Evolutionary conservation across 495 filamentous ascomycete species (phyloP).

Genomic region (Ascodesmis nigricans): DNA sequence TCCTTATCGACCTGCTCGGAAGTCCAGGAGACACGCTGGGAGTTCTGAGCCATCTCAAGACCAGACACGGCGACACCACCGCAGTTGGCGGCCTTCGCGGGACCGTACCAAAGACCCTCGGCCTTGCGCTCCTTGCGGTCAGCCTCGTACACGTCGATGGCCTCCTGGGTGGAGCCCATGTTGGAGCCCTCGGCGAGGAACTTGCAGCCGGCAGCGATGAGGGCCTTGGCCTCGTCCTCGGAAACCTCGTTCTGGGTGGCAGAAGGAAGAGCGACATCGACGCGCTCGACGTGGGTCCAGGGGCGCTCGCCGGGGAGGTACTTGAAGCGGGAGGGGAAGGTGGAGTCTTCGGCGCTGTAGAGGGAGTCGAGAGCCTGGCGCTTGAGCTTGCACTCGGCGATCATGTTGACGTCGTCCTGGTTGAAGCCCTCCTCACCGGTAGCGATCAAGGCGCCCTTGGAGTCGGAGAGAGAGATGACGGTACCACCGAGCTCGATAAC

Average conservation of each 20-base stretch:
- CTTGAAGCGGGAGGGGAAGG: slow-evolving; percentile 43
- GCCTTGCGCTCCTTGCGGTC: slow-evolving; percentile 42
- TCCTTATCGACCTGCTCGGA: slow-evolving; percentile 74
- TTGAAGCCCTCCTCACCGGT: slow-evolving; percentile 43
- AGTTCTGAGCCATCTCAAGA: slow-evolving; percentile 99
- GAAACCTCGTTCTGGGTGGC: slow-evolving; percentile 96
- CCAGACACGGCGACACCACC: slow-evolving; percentile 95
- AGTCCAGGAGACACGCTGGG: slow-evolving; percentile 62
- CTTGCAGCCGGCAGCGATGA: slow-evolving; percentile 52
- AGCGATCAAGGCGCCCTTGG: slow-evolving; percentile 61
- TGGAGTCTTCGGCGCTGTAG: slow-evolving; percentile 25
- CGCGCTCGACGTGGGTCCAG: slow-evolving; percentile 68
- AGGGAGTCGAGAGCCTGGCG: slow-evolving; percentile 56
- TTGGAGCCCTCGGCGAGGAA: slow-evolving; percentile 96
- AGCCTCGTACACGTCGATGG: slow-evolving; percentile 84
- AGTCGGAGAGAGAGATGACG: slow-evolving; percentile 87
- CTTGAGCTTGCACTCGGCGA: slow-evolving; percentile 66
- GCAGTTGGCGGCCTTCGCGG: slow-evolving; percentile 90
- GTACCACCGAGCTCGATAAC: slow-evolving; percentile 85
- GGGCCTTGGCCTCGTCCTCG: slow-evolving; percentile 62
- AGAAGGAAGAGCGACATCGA: slow-evolving; percentile 78
- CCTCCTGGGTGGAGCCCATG: slow-evolving; percentile 95
- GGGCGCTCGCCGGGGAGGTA: slow-evolving; percentile 77
- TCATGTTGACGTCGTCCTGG: slow-evolving; percentile 49
- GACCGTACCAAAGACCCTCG: slow-evolving; percentile 78